Conservation (phyloP, 2,329 filamentous ascomycete genomes). For the Coniochaeta sp. region DNA sequence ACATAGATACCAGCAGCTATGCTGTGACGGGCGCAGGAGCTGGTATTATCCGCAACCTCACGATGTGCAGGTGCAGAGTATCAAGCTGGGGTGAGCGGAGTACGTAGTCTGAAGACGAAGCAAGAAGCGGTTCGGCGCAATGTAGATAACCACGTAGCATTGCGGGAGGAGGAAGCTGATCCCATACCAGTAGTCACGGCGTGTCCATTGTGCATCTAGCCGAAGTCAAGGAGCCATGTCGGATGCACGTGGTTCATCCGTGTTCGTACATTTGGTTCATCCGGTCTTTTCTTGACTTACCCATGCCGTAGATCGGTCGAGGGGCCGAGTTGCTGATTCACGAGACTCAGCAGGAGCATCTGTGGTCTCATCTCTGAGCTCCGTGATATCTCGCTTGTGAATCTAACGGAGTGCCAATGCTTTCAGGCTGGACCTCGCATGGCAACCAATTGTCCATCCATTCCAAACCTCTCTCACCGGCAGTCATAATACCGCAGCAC, state of each 20-base stretch:
- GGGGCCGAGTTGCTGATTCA: neutral
- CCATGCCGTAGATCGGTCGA: neutral
- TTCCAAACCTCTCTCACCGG: neutral
- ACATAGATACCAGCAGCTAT: no score
- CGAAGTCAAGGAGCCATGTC: neutral
- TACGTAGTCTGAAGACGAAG: neutral
- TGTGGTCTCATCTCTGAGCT: neutral
- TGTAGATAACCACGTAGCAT: conserved; percentile 1
- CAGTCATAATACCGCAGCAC: neutral
- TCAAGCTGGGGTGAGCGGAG: no score
- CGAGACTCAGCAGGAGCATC: neutral
- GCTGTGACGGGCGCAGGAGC: no score
- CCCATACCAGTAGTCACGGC: neutral
- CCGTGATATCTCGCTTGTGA: neutral
- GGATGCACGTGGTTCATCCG: neutral
- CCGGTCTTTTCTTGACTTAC: neutral
- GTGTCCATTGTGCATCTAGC: neutral
- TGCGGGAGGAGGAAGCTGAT: neutral
- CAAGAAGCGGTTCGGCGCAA: neutral
- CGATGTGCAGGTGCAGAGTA: no score
- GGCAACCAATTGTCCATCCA: neutral
- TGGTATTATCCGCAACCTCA: no score
- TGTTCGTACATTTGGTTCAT: neutral
- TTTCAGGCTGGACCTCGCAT: neutral
- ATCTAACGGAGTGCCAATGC: neutral